Conservation (phyloP, 495 filamentous ascomycete genomes). For the Penicillium canariense region DNA sequence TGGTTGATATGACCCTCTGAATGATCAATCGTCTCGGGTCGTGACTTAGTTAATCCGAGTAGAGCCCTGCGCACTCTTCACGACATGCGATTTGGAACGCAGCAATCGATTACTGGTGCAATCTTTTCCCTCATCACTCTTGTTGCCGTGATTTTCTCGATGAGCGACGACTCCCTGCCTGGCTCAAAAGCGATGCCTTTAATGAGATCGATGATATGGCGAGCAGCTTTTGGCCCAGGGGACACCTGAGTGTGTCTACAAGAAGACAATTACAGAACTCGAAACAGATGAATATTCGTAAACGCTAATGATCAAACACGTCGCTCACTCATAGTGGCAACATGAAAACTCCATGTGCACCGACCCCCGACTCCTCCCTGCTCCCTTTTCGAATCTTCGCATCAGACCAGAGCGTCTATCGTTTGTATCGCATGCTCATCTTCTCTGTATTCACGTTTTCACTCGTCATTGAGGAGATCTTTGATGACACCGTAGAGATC, state of each 20-base stretch:
- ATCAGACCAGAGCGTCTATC: not conserved
- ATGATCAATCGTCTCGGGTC: no score
- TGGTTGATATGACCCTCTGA: no score
- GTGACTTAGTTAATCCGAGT: no score
- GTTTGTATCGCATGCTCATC: slow-evolving; percentile 13
- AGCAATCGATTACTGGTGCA: no score
- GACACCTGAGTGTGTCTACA: not conserved
- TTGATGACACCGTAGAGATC: slow-evolving; percentile 40
- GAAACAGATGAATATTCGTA: slow-evolving; percentile 13
- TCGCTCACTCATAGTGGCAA: slow-evolving; percentile 8
- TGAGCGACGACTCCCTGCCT: no score
- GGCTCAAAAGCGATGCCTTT: no score
- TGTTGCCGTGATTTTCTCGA: no score
- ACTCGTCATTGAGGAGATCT: slow-evolving; percentile 26
- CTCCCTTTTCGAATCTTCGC: slow-evolving; percentile 3
- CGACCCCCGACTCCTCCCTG: slow-evolving; percentile 1
- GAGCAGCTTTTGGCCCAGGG: not conserved
- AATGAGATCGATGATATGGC: no score
- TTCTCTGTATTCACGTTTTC: slow-evolving; percentile 13
- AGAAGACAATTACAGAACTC: not conserved
- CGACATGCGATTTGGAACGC: no score
- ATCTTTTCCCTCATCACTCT: no score
- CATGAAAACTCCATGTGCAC: slow-evolving; percentile 13
- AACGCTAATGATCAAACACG: slow-evolving; percentile 20
- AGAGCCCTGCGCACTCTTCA: no score